Evolutionary conservation across 1,284 basidiomycete genomes (phyloP), one percentile per base, ranked within the genome.

Genomic region (Psilocybe mexicana): DNA sequence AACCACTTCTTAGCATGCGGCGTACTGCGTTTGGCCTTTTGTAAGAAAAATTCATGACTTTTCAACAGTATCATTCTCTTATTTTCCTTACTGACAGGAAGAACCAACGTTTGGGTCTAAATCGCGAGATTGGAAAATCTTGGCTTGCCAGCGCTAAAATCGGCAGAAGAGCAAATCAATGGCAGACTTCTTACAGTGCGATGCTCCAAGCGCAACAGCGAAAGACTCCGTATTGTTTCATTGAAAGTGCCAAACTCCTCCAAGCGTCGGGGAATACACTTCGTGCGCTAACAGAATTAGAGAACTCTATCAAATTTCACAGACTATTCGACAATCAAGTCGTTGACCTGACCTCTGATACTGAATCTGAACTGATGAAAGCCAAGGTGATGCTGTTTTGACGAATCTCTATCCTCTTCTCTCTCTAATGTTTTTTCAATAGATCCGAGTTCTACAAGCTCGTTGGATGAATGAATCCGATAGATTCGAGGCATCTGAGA

Each of bases 181-280:
- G 87, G 77, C 97, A 99, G 76, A 98, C 96, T 0, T 95, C 97
- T 2, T 99, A 99, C 70, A 98, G 93, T 67, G 96, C 97, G 1
- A 87, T 94, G 55, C 81, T 99, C 0, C 97, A 99, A 73, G 94
- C 95, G 0, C 84, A 87, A 56, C 89, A 94, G 68, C 84, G 81
- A 62, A 81, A 87, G 35, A 84, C 88, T 0, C 83, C 85, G 0
- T 94, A 92, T 67, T 87, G 91, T 2, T 98, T 97, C 74, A 83
- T 98, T 44, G 94, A 99, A 71, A 92, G 90, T 64, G 93, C 94
- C 1, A 98, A 96, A 71, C 83, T 99, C 2, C 77, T 93, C 47
- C 90, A 89, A 61, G 84, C 85, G 3, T 86, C 83, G 51, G 95
- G 93, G 7, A 91, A 97, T 65, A 86, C 90, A 3, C 76, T 96